Base-by-base conservation (phyloP, 352 stramenopile genomes). In the Pythium graminicola region DNA sequence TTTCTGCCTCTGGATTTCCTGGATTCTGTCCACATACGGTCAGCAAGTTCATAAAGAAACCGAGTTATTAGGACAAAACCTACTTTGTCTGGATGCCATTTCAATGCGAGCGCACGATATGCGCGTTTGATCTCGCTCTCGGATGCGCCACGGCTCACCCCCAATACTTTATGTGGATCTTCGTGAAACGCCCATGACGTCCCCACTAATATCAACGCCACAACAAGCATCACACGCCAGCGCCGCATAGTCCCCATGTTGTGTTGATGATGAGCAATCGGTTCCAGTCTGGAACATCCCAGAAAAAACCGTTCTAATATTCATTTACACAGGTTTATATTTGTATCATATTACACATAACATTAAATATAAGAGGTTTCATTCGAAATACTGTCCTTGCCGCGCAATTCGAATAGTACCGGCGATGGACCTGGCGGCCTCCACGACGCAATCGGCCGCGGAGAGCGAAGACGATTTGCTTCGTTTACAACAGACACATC, bases 21-120 rank as follows among this genome's bases (percentile, higher is more conserved):
- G 53, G 70, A 48, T 91, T 91, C 70, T 83, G 49, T 42, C 23
- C 11, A 1, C 2, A 14, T 2, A 54, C 0, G 42, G 22, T n/a
- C n/a, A n/a, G n/a, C n/a, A n/a, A n/a, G n/a, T n/a, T n/a, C n/a
- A n/a, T n/a, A n/a, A n/a, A n/a, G n/a, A n/a, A n/a, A n/a, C n/a
- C n/a, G n/a, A n/a, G n/a, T n/a, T n/a, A n/a, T n/a, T 38, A 38
- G 31, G n/a, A 44, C 7, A 47, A 1, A 32, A 41, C 20, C 9
- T 14, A 91, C 85, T 66, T 95, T 95, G 67, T 97, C 88, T 4
- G 88, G 88, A 50, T 97, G 88, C 73, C 82, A 93, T 55, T 97
- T 94, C 33, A 96, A 66, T 23, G 88, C 86, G 24, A 96, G 57
- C 33, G 76, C 67, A 4, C 84, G 73, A 50, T 97, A 97, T 24